These are phyloP conservation scores for Geotrichum reessii DNA, from an alignment of 1,139 yeast genomes.

Conservation along the genomic window DNA sequence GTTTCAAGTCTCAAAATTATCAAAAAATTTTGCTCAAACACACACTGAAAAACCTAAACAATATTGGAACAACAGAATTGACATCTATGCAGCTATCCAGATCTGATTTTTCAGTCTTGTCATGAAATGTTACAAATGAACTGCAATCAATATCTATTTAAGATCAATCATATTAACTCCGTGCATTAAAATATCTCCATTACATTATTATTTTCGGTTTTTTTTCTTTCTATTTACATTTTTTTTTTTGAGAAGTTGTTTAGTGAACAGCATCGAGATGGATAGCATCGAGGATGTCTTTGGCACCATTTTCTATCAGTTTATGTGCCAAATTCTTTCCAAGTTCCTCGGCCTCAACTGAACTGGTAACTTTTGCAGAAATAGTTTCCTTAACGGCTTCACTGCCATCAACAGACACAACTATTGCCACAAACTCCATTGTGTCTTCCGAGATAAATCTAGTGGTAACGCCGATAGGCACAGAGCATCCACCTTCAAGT, in stretches of 20 bases:
- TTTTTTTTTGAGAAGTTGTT: neutral
- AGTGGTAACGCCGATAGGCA: constrained; percentile 89
- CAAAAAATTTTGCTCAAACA: neutral
- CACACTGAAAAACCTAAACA: neutral
- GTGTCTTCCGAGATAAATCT: constrained; percentile 42
- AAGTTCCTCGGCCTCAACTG: constrained; percentile 60
- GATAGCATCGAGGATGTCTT: constrained; percentile 70
- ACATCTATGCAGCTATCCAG: neutral
- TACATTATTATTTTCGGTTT: neutral
- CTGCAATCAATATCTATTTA: neutral
- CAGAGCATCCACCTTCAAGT: constrained; percentile 97
- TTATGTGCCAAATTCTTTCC: constrained; percentile 67
- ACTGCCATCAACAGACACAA: constrained; percentile 79
- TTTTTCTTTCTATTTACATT: neutral
- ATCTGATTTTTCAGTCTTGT: neutral
- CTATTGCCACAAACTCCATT: constrained; percentile 57
- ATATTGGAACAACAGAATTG: neutral
- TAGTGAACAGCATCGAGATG: constrained; percentile 48
- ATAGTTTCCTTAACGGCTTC: constrained; percentile 54
- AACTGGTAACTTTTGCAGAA: constrained; percentile 35
- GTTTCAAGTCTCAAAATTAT: neutral
- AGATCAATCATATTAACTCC: neutral
- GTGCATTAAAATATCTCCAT: neutral
- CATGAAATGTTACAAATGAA: neutral
- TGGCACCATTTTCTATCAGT: constrained; percentile 74